phyloP scores from a whole-genome alignment of 108 stramenopile genomes.

The Stephanodiscus minutulus region DNA sequence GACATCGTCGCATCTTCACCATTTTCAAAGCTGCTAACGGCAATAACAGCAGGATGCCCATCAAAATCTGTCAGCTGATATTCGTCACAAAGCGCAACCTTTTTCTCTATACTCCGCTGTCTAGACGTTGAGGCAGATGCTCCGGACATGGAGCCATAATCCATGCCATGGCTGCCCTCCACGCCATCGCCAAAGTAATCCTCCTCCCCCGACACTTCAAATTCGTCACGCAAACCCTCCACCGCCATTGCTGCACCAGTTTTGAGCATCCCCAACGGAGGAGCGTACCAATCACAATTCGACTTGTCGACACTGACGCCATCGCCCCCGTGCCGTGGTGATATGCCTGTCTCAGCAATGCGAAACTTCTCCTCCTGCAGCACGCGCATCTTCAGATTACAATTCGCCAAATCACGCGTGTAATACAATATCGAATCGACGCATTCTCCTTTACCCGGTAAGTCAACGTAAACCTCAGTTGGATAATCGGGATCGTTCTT shows the following conservation, averaged over 20 bases:
- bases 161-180: neutral
- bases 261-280: conserved; percentile 34
- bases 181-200: conserved; percentile 23
- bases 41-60: neutral
- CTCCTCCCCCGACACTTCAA: conserved; percentile 46
- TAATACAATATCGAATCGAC: conserved; percentile 88
- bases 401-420: conserved; percentile 67
- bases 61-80: conserved; percentile 30
- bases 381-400: conserved; percentile 55
- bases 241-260: conserved; percentile 33
- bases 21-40: neutral
- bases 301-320: neutral
- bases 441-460: conserved; percentile 58
- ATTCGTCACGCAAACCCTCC: conserved; percentile 38
- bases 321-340: neutral
- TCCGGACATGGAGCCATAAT: conserved; percentile 1
- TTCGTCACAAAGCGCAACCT: conserved; percentile 17
- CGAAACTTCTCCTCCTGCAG: conserved; percentile 66
- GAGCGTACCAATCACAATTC: conserved; percentile 26
- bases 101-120: conserved; percentile 3
- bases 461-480: conserved; percentile 29
- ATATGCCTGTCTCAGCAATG: conserved; percentile 69
- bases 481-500: conserved; percentile 11
- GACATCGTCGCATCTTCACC: neutral
- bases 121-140: neutral